Evolutionary conservation across 83 land plant species (phyloP), one percentile per base, ranked within the genome.

Genomic region (Diphasiastrum complanatum): DNA sequence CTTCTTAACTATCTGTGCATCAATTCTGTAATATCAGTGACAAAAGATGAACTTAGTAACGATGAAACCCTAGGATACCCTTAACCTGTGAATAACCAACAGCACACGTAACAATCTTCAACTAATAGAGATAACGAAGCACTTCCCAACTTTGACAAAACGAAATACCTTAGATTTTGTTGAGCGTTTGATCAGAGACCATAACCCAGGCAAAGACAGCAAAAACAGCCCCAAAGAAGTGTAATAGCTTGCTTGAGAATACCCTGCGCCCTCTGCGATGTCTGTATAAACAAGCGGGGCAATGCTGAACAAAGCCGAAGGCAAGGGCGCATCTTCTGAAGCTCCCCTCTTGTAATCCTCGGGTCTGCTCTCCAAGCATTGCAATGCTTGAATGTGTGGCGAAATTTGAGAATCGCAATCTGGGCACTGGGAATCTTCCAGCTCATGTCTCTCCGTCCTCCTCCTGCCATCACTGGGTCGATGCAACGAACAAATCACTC

Each of bases 141-240:
- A 16, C 20, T 59, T 34, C 36, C n/a, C 41, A 5, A 47, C 20
- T 18, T 43, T 33, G 14, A 19, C 50, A n/a, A n/a, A 23, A 50
- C 19, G 22, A 24, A 55, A 0, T 30, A 91, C 97, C 95, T 92
- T 92, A 60, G 98, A 92, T 56, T 93, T 89, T 4, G 86, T 84
- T 8, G 99, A 89, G 25, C 99, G 99, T 67, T 93, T 93, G 67
- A 93, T 84, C 33, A 93, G 92, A 20, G 99, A 93, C 99, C 99
- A 93, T 25, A 93, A 76, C 24, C 99, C 99, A 4, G 96, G 99
- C 32, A 93, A 81, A 1, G 99, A 89, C 50, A 93, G 73, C 60
- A 93, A 71, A 68, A 93, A 93, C 25, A 89, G 83, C 2, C 99
- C 99, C 27, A 93, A 77, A 5, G 98, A 85, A 36, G 99, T 89